phyloP scores from a whole-genome alignment of 169 alveolate genomes.

The Amoebophrya sp. region DNA sequence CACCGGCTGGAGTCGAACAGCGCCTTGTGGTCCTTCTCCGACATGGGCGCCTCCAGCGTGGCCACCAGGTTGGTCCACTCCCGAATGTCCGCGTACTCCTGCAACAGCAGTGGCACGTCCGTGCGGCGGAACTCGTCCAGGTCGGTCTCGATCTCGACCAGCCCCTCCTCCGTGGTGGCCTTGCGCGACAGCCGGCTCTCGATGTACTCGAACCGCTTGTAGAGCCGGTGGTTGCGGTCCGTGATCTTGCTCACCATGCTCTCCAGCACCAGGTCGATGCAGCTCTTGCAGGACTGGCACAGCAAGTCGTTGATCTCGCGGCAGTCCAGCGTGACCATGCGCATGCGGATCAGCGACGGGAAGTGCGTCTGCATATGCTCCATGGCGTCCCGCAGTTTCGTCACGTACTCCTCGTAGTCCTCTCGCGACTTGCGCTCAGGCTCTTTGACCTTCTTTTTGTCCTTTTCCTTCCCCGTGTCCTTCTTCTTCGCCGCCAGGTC shows the following conservation, averaged over 20 bases:
- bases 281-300: slow-evolving; percentile 39
- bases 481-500: not conserved
- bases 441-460: slow-evolving; percentile 8
- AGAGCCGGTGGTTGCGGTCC: slow-evolving; percentile 33
- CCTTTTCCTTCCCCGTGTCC: slow-evolving; percentile 18
- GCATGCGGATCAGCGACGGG: slow-evolving; percentile 34
- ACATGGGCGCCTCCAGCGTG: slow-evolving; percentile 23
- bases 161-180: slow-evolving; percentile 43
- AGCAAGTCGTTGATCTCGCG: slow-evolving; percentile 37
- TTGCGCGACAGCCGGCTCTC: slow-evolving; percentile 41
- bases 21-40: slow-evolving; percentile 38
- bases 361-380: slow-evolving; percentile 9
- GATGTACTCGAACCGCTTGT: slow-evolving; percentile 41
- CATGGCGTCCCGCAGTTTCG: slow-evolving; percentile 39
- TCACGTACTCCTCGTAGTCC: slow-evolving; percentile 34
- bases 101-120: slow-evolving; percentile 36
- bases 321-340: slow-evolving; percentile 36
- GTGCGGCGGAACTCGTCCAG: slow-evolving; percentile 39
- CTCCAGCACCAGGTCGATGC: slow-evolving; percentile 40
- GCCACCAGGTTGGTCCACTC: not conserved
- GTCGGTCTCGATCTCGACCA: slow-evolving; percentile 39
- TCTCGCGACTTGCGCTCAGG: slow-evolving; percentile 36
- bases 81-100: slow-evolving; percentile 36
- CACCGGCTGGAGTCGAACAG: slow-evolving; percentile 36
- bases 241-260: slow-evolving; percentile 35